Evolutionary conservation across 2,329 filamentous ascomycete species (phyloP).

Genomic region (Colletotrichum musae): DNA sequence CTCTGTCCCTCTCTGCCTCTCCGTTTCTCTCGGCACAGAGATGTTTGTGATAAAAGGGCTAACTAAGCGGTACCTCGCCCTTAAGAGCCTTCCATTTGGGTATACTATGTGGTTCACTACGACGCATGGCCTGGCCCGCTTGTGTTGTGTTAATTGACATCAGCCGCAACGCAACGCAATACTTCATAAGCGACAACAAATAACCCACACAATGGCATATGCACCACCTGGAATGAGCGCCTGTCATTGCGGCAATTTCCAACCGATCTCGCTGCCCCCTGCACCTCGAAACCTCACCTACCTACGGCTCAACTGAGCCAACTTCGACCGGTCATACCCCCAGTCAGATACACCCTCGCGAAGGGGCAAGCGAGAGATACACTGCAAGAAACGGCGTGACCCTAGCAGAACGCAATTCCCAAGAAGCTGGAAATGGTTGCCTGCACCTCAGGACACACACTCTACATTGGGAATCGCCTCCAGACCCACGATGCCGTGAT

Average conservation of each 20-base stretch:
- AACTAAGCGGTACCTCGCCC: no score
- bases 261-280: conserved; percentile 2
- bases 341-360: conserved; percentile 4
- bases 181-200: conserved; percentile 7
- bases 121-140: conserved; percentile 8
- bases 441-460: conserved; percentile 36
- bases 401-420: conserved; percentile 37
- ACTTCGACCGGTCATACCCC: conserved; percentile 15
- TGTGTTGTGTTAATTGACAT: conserved; percentile 22
- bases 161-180: conserved; percentile 26
- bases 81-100: background rate
- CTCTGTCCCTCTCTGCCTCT: no score
- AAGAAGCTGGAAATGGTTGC: conserved; percentile 41
- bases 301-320: conserved; percentile 2
- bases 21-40: no score
- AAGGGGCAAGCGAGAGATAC: conserved; percentile 14
- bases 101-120: conserved; percentile 11
- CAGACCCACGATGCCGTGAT: conserved; percentile 29
- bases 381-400: conserved; percentile 24
- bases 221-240: background rate
- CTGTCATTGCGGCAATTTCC: conserved; percentile 20
- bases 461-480: conserved; percentile 32
- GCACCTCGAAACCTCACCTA: background rate
- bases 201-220: conserved; percentile 4
- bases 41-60: no score